phyloP scores from a whole-genome alignment of 2,329 filamentous ascomycete genomes.

The Venturiaceae sp. region DNA sequence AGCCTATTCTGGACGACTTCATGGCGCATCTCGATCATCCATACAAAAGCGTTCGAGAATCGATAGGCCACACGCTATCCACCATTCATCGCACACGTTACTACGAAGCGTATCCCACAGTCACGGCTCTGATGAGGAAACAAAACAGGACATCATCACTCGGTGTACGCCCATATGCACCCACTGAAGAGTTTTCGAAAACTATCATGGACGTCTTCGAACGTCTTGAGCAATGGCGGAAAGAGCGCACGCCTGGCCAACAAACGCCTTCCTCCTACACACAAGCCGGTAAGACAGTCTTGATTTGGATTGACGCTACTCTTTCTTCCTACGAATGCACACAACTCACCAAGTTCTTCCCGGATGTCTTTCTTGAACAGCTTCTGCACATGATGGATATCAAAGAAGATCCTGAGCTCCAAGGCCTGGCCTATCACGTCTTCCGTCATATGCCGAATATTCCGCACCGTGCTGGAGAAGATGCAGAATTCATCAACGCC shows the following conservation, averaged over 20 bases:
- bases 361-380: slow-evolving; percentile 79
- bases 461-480: slow-evolving; percentile 78
- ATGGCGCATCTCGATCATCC: slow-evolving; percentile 88
- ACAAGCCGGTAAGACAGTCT: slow-evolving; percentile 87
- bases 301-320: slow-evolving; percentile 89
- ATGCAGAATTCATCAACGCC: slow-evolving; percentile 71
- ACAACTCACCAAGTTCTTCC: slow-evolving; percentile 84
- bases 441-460: slow-evolving; percentile 96
- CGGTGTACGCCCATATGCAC: slow-evolving; percentile 74
- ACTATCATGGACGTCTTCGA: slow-evolving; percentile 68
- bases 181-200: slow-evolving; percentile 60
- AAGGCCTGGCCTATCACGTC: slow-evolving; percentile 89
- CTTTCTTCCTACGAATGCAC: slow-evolving; percentile 89
- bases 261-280: slow-evolving; percentile 93
- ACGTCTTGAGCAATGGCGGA: slow-evolving; percentile 78
- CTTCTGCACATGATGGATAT: slow-evolving; percentile 99
- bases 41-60: slow-evolving; percentile 93
- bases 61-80: slow-evolving; percentile 82
- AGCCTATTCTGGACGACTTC: slow-evolving; percentile 83
- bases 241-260: slow-evolving; percentile 73
- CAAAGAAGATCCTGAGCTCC: slow-evolving; percentile 93
- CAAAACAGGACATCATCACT: slow-evolving; percentile 76
- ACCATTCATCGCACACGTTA: slow-evolving; percentile 86
- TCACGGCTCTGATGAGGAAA: slow-evolving; percentile 61
- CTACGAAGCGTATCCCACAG: slow-evolving; percentile 83